Evolutionary conservation across 345 rosid genomes (phyloP).

Genomic region (Hirschfeldia incana): DNA sequence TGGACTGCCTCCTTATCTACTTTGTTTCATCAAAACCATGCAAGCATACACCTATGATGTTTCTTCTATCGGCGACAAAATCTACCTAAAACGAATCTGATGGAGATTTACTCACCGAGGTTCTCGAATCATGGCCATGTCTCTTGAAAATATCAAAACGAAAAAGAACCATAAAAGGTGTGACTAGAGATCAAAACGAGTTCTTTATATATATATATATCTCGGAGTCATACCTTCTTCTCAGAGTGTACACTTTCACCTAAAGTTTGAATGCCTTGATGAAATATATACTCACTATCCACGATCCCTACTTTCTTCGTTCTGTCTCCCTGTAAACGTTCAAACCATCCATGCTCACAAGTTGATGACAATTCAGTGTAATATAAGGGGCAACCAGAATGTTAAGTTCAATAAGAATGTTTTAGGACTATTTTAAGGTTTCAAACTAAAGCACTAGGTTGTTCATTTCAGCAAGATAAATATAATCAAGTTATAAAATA

Average conservation of each 20-base stretch:
- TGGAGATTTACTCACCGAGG: slow-evolving; percentile 54
- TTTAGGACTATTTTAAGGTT: background rate
- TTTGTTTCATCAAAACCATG: slow-evolving; percentile 22
- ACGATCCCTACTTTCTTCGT: slow-evolving; percentile 82
- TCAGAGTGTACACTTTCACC: slow-evolving; percentile 60
- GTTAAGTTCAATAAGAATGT: background rate
- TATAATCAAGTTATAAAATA: background rate
- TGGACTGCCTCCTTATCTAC: slow-evolving; percentile 93
- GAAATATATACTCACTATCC: slow-evolving; percentile 86
- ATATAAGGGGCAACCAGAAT: background rate
- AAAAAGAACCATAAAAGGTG: background rate
- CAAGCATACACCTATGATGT: background rate
- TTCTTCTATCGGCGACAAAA: background rate
- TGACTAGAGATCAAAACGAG: slow-evolving; percentile 5
- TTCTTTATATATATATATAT: background rate
- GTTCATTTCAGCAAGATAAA: background rate
- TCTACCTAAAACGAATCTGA: background rate
- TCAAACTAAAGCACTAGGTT: background rate
- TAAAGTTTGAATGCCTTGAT: slow-evolving; percentile 82
- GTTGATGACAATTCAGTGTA: background rate
- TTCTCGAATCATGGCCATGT: slow-evolving; percentile 50
- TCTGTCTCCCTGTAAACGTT: slow-evolving; percentile 72
- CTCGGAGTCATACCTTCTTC: slow-evolving; percentile 46
- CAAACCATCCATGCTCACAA: background rate
- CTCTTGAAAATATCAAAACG: slow-evolving; percentile 35